A percentile compares a stretch with the other conserved stretches of the same genome.
These are phyloP conservation scores for Macrophomina tecta DNA, from an alignment of 2,329 filamentous ascomycete species.

Conservation along the genomic window DNA sequence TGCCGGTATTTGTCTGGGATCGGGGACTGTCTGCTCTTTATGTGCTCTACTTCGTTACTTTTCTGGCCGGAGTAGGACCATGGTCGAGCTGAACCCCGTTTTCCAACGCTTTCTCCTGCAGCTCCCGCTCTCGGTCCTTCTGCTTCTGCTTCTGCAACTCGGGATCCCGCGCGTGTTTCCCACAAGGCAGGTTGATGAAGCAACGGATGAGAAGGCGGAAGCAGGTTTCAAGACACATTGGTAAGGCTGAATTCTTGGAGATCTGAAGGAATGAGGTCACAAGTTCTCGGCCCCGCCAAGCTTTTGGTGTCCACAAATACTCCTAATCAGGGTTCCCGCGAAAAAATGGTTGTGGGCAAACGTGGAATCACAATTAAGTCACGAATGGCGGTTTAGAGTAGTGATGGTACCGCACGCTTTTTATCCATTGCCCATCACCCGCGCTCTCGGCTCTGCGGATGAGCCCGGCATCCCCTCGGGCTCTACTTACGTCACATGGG, in stretches of 20 bases:
- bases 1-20: background rate
- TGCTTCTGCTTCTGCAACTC: background rate
- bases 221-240: background rate
- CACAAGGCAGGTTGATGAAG: background rate
- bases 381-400: background rate
- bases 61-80: background rate
- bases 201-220: constrained; percentile 8
- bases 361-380: background rate
- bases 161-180: constrained; percentile 1
- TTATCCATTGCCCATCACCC: background rate
- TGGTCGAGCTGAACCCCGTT: background rate
- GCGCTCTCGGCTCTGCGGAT: constrained; percentile 2
- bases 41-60: background rate
- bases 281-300: background rate
- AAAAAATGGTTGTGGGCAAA: background rate
- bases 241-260: background rate
- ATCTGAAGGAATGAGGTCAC: background rate
- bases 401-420: background rate
- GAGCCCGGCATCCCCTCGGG: background rate
- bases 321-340: background rate
- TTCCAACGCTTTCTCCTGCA: background rate
- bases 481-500: background rate
- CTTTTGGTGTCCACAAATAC: background rate
- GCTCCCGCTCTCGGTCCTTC: background rate
- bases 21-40: background rate